Base-by-base conservation (phyloP, 179 eudicot genomes). In the Corrigiola litoralis region DNA sequence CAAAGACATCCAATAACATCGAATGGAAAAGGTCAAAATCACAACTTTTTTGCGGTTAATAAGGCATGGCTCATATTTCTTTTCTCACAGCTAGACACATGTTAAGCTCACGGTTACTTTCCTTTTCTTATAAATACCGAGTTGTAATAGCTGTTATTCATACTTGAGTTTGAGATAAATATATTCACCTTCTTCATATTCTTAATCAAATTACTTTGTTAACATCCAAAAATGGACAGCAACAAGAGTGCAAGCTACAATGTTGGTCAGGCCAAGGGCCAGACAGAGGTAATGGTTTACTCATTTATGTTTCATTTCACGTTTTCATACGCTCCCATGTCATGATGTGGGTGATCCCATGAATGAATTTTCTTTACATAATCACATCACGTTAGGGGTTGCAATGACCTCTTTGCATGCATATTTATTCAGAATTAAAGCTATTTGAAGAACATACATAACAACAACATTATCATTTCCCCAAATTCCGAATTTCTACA, bases 251-350 rank as follows among this genome's bases (percentile, higher is more conserved):
- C 77, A 12, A 69, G 75, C 72, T 54, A 36, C 75, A 65, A 69
- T 2, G 78, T 72, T 17, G 78, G 78, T 48, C 62, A 78, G 52
- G 66, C 79, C 71, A 71, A 79, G 71, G 82, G 50, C 56, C 79
- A 75, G 4, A 27, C 72, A 57, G 59, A 79, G 79, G 82, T 79
- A 58, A 53, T n/a, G n/a, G n/a, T n/a, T n/a, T n/a, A n/a, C n/a
- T n/a, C n/a, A n/a, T n/a, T n/a, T n/a, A n/a, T n/a, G n/a, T n/a
- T n/a, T n/a, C n/a, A n/a, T n/a, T n/a, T n/a, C n/a, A n/a, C n/a
- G n/a, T n/a, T n/a, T n/a, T n/a, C n/a, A n/a, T n/a, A n/a, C n/a
- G n/a, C n/a, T n/a, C n/a, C n/a, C n/a, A n/a, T n/a, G n/a, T n/a
- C n/a, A n/a, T n/a, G n/a, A n/a, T n/a, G n/a, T n/a, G n/a, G n/a